Evolutionary conservation across 805 yeast species (phyloP), one percentile per base, ranked within the genome.

Genomic region (Yamadazyma sp.): DNA sequence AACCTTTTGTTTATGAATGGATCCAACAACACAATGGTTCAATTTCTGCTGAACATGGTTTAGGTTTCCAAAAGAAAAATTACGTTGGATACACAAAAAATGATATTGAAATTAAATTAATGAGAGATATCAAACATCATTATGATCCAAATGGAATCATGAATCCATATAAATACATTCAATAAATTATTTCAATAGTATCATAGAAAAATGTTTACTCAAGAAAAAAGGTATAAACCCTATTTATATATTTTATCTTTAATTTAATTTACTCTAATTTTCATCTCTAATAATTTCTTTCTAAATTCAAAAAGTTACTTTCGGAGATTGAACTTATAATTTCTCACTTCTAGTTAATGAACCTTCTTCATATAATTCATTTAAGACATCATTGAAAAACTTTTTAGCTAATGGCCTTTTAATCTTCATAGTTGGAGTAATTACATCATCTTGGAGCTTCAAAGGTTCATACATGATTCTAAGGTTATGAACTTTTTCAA

Each of bases 1-100:
- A 93, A 61, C 98, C 98, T 30, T 93, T 84, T 62, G 93, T 93
- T 20, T 93, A 88, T 56, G 95, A 93, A 65, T 89, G 89, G 83
- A 84, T 93, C 36, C 53, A 75, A 61, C 50, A 60, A 18, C 70
- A 76, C 43, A 66, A 80, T 22, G 98, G 98, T 15, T 89, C 98
- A 1, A 82, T 93, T 35, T 83, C 95, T 40, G 98, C 98, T 18
- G 98, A 93, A 61, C 98, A 93, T 58, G 98, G 98, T 11, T 71
- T 93, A 39, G 98, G 98, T 0, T 86, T 93, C 76, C 97, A 91
- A 54, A 93, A 93, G 82, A 87, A 83, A 50, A 84, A 86, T 54
- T 93, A 85, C 58, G 74, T 91, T 47, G 82, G 82, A 7, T 93
- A 91, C 66, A 75, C 95, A 34, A 93, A 89, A 70, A 76, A 77